Evolutionary conservation across 306 rosid species (phyloP).

Genomic region (Rubus parviflorus): DNA sequence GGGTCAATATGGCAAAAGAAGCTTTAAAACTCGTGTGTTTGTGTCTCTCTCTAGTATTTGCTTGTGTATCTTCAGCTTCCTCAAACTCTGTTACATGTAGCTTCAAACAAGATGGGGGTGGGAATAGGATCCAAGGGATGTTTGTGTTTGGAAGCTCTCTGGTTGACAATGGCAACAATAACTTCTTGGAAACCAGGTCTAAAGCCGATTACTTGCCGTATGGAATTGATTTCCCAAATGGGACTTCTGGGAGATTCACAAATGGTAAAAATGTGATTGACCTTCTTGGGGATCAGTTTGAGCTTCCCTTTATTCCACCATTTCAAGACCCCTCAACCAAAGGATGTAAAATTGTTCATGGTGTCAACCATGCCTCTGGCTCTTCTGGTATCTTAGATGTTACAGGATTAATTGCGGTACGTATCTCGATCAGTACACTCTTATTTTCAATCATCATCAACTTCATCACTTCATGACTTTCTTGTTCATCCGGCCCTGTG

Average conservation of each 20-base stretch:
- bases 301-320: constrained; percentile 16
- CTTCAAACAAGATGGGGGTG: not conserved
- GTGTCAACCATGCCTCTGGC: constrained; percentile 53
- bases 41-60: not conserved
- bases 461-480: not conserved
- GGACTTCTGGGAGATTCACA: constrained; percentile 51
- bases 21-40: not conserved
- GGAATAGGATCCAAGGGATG: constrained; percentile 31
- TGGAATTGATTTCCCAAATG: constrained; percentile 44
- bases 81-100: not conserved
- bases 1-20: not conserved
- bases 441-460: not conserved
- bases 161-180: constrained; percentile 58
- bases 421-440: not conserved
- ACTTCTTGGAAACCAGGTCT: constrained; percentile 33
- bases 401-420: constrained; percentile 41
- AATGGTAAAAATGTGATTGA: constrained; percentile 49
- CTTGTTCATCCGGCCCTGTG: no score
- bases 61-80: not conserved
- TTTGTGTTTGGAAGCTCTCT: constrained; percentile 58
- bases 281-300: constrained; percentile 19
- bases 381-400: constrained; percentile 49
- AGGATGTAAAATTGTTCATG: constrained; percentile 39
- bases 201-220: constrained; percentile 49
- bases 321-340: constrained; percentile 34